These are phyloP conservation scores for Lentinula aciculospora DNA, from an alignment of 768 basidiomycete genomes.

Conservation along the genomic window DNA sequence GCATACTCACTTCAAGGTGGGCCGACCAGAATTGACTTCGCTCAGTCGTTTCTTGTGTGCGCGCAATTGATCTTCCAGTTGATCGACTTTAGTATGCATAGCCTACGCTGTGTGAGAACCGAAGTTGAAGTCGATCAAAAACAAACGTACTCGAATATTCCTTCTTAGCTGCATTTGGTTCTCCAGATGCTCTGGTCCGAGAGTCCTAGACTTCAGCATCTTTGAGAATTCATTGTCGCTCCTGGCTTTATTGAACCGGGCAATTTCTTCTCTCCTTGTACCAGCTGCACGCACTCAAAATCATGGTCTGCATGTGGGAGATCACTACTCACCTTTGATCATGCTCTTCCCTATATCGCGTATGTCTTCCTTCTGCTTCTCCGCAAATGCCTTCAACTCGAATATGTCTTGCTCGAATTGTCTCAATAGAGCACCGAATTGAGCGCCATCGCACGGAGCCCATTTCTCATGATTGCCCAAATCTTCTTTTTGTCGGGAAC, in stretches of 20 bases:
- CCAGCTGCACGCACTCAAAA: constrained; percentile 33
- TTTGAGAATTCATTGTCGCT: constrained; percentile 76
- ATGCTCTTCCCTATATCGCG: constrained; percentile 59
- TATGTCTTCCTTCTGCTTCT: constrained; percentile 33
- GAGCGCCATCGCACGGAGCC: constrained; percentile 44
- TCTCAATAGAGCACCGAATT: constrained; percentile 44
- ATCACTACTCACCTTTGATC: constrained; percentile 50
- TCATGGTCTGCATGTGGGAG: constrained; percentile 20
- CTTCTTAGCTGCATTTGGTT: constrained; percentile 73
- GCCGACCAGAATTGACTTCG: constrained; percentile 55
- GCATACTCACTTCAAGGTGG: constrained; percentile 50
- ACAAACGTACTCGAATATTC: constrained; percentile 54
- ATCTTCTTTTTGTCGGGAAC: constrained; percentile 37
- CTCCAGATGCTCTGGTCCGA: constrained; percentile 87
- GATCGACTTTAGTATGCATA: constrained; percentile 69
- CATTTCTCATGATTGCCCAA: constrained; percentile 45
- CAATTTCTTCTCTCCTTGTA: constrained; percentile 79
- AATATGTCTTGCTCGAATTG: constrained; percentile 49
- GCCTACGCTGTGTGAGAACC: constrained; percentile 30
- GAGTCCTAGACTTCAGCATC: constrained; percentile 64
- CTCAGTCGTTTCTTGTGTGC: constrained; percentile 65
- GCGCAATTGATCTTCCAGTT: constrained; percentile 72
- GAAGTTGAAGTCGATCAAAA: not conserved
- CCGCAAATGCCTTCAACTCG: constrained; percentile 37
- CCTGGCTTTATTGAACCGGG: constrained; percentile 72